These are phyloP conservation scores for Brassica balearica DNA, from an alignment of 441 rosid genomes.

Conservation along the genomic window DNA sequence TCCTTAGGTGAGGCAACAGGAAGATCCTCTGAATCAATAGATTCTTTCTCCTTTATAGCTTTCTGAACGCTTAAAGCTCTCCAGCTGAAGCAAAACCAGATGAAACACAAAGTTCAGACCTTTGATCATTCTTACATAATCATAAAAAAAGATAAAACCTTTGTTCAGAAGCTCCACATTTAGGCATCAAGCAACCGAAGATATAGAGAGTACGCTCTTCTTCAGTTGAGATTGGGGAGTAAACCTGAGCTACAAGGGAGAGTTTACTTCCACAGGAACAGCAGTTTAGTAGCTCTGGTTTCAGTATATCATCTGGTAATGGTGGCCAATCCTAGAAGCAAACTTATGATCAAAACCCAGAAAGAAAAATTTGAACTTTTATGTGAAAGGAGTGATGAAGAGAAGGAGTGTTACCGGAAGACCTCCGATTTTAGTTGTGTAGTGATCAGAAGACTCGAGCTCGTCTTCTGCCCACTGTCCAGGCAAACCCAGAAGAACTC, in stretches of 20 bases:
- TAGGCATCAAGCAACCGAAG: constrained; percentile 62
- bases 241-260: constrained; percentile 87
- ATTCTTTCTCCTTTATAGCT: constrained; percentile 42
- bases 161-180: constrained; percentile 62
- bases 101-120: no score
- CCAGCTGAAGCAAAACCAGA: constrained; percentile 58
- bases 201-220: constrained; percentile 75
- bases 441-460: constrained; percentile 74
- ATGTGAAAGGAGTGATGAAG: background rate
- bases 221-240: constrained; percentile 68
- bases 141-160: constrained; percentile 53
- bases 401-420: constrained; percentile 57
- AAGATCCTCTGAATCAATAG: constrained; percentile 16
- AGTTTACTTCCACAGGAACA: constrained; percentile 62
- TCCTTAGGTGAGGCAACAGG: constrained; percentile 39
- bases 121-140: background rate
- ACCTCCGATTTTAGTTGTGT: constrained; percentile 85
- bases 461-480: constrained; percentile 82
- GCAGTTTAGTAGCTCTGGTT: constrained; percentile 53
- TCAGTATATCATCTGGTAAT: constrained; percentile 51
- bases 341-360: background rate
- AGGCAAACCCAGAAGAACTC: constrained; percentile 69
- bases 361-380: background rate
- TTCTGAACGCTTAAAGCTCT: constrained; percentile 80
- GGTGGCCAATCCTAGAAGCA: constrained; percentile 83